These are phyloP conservation scores for Capillidium heterosporum DNA, from an alignment of 371 early-diverging fungal species.

Conservation along the genomic window DNA sequence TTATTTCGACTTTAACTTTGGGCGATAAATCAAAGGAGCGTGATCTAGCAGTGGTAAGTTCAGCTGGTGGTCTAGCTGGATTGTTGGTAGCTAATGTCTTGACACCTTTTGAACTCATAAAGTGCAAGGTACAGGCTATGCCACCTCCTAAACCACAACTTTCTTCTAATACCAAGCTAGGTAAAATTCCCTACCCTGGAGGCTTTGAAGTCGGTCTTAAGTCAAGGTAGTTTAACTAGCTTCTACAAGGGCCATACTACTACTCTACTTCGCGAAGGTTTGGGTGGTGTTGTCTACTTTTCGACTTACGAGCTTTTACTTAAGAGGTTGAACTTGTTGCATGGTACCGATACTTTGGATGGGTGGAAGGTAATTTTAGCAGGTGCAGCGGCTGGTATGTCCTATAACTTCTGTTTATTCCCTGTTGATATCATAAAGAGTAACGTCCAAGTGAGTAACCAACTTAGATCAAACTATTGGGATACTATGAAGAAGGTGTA, in stretches of 20 bases:
- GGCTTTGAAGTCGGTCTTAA: no score
- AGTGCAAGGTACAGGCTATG: constrained; percentile 89
- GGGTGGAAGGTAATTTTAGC: constrained; percentile 46
- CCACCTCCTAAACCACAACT: no score
- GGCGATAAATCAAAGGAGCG: no score
- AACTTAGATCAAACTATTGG: constrained; percentile 20
- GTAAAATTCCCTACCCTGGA: no score
- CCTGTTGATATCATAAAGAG: constrained; percentile 93
- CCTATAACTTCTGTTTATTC: constrained; percentile 72
- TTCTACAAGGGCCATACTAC: constrained; percentile 80
- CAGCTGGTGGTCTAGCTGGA: constrained; percentile 76
- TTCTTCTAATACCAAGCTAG: no score
- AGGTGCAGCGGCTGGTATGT: constrained; percentile 85
- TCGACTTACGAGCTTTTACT: constrained; percentile 79
- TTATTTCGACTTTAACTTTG: no score
- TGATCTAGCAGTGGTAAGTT: no score
- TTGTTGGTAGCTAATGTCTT: constrained; percentile 69
- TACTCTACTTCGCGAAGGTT: constrained; percentile 71
- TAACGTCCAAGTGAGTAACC: constrained; percentile 57
- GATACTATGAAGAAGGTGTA: constrained; percentile 52
- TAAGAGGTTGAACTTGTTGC: no score
- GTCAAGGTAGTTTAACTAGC: no score
- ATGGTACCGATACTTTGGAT: not conserved
- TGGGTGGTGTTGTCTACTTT: constrained; percentile 94
- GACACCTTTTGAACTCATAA: constrained; percentile 89